Percentiles rank a stretch among this genome's conserved stretches.
phyloP scores from a whole-genome alignment of 352 stramenopile genomes.

The Phytopythium chamaehyphon region DNA sequence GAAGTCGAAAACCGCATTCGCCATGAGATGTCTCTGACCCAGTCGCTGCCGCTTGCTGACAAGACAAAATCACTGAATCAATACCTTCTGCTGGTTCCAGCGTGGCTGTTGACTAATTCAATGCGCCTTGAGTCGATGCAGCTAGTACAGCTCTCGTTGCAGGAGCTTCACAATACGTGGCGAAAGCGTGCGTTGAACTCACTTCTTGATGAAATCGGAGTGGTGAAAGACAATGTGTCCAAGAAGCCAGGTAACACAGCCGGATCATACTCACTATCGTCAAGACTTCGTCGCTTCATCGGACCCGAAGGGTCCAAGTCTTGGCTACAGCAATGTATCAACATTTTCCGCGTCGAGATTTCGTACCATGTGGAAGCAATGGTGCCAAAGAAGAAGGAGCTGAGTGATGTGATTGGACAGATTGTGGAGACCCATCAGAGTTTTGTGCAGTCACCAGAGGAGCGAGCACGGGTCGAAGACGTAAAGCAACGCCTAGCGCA shows the following conservation, averaged over 20 bases:
- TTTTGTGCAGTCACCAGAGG: slow-evolving; percentile 54
- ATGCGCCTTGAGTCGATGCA: slow-evolving; percentile 99
- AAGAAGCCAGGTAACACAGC: slow-evolving; percentile 2
- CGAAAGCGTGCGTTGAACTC: slow-evolving; percentile 93
- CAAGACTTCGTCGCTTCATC: slow-evolving; percentile 67
- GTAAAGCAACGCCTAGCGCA: slow-evolving; percentile 66
- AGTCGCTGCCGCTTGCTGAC: slow-evolving; percentile 16
- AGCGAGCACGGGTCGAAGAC: slow-evolving; percentile 43
- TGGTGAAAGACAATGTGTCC: slow-evolving; percentile 9
- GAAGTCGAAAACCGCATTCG: slow-evolving; percentile 89
- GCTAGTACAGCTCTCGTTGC: slow-evolving; percentile 95
- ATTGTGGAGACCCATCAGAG: slow-evolving; percentile 52
- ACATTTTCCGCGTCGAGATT: slow-evolving; percentile 75
- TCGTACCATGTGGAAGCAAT: slow-evolving; percentile 65
- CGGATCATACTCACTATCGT: slow-evolving; percentile 27
- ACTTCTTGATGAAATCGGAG: slow-evolving; percentile 77
- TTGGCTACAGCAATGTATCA: slow-evolving; percentile 70
- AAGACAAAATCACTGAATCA: slow-evolving; percentile 30
- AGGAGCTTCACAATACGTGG: slow-evolving; percentile 98
- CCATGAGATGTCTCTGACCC: slow-evolving; percentile 60
- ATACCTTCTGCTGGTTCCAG: slow-evolving; percentile 77
- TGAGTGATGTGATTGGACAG: slow-evolving; percentile 59
- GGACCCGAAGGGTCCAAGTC: slow-evolving; percentile 22
- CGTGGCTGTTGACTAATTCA: slow-evolving; percentile 98
- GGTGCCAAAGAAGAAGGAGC: slow-evolving; percentile 64